phyloP scores from a whole-genome alignment of 202 grass and related monocot genomes.

The Carex arenaria region DNA sequence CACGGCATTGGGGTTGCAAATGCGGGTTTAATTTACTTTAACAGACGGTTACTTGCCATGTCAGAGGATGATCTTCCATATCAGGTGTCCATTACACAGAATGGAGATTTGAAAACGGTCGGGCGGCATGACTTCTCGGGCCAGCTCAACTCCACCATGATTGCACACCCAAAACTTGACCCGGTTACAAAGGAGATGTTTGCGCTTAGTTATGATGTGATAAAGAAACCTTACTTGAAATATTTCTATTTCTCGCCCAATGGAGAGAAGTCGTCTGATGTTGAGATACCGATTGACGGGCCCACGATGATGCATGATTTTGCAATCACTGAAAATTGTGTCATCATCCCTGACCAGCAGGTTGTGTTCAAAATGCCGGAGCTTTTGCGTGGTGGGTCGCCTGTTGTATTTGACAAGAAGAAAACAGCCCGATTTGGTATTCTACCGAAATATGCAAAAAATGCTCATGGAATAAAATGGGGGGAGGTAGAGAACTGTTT shows the following conservation, averaged over 20 bases:
- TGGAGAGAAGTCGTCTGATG: conserved; percentile 63
- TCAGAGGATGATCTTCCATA: conserved; percentile 97
- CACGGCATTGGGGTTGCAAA: conserved; percentile 75
- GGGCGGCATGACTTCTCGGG: conserved; percentile 59
- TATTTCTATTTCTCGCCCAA: conserved; percentile 70
- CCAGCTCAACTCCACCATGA: conserved; percentile 70
- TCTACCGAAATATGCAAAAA: conserved; percentile 50
- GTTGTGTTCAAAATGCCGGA: conserved; percentile 85
- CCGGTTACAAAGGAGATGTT: conserved; percentile 73
- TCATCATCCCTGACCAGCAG: conserved; percentile 82
- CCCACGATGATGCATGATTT: conserved; percentile 98
- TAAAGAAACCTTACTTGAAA: conserved; percentile 65
- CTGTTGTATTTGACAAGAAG: conserved; percentile 62
- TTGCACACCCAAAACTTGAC: conserved; percentile 95
- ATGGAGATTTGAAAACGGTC: conserved; percentile 74
- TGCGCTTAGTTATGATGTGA: conserved; percentile 80
- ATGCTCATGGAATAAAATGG: conserved; percentile 51
- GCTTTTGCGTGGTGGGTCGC: conserved; percentile 69
- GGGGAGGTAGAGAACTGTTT: conserved; percentile 74
- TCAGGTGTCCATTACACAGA: conserved; percentile 57
- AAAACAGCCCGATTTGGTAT: conserved; percentile 66
- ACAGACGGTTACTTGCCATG: conserved; percentile 87
- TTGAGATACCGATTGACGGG: conserved; percentile 55
- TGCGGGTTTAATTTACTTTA: conserved; percentile 77
- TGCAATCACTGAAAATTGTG: conserved; percentile 71